phyloP scores from a whole-genome alignment of 805 yeast species.

The Metschnikowia baotianmanensis region DNA sequence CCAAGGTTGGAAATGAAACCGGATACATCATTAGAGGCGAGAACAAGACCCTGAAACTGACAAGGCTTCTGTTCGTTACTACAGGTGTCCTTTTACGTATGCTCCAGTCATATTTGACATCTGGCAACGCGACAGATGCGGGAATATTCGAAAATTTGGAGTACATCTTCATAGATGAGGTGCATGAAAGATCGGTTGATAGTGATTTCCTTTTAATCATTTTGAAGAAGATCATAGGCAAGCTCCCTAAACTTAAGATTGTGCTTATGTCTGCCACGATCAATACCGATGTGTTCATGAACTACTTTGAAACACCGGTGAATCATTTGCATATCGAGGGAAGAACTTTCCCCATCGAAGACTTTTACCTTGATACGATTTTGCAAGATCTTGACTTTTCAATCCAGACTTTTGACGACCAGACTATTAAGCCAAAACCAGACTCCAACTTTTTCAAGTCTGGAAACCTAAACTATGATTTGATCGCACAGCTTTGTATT shows the following conservation, averaged over 20 bases:
- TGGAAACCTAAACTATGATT: constrained; percentile 73
- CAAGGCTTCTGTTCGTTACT: constrained; percentile 84
- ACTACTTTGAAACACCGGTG: constrained; percentile 53
- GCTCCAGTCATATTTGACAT: constrained; percentile 55
- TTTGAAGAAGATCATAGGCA: constrained; percentile 56
- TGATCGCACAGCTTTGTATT: constrained; percentile 56
- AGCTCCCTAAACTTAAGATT: constrained; percentile 56
- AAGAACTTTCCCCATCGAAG: constrained; percentile 87
- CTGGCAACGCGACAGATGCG: constrained; percentile 18
- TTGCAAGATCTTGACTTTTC: constrained; percentile 57
- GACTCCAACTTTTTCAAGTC: constrained; percentile 62
- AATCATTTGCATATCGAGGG: constrained; percentile 86
- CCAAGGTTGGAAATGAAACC: constrained; percentile 65
- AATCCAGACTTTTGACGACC: constrained; percentile 38
- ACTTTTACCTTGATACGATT: constrained; percentile 67
- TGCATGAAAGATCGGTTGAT: constrained; percentile 93
- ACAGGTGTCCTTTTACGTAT: constrained; percentile 89
- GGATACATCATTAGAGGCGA: constrained; percentile 94
- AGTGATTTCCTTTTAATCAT: constrained; percentile 81
- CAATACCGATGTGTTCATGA: constrained; percentile 61
- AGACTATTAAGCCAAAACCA: constrained; percentile 52
- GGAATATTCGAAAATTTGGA: constrained; percentile 51
- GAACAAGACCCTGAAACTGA: constrained; percentile 54
- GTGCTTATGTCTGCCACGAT: constrained; percentile 95
- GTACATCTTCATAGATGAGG: constrained; percentile 86